Base-by-base conservation (phyloP, 202 grass and related monocot genomes). In the Brachypodium distachyon region DNA sequence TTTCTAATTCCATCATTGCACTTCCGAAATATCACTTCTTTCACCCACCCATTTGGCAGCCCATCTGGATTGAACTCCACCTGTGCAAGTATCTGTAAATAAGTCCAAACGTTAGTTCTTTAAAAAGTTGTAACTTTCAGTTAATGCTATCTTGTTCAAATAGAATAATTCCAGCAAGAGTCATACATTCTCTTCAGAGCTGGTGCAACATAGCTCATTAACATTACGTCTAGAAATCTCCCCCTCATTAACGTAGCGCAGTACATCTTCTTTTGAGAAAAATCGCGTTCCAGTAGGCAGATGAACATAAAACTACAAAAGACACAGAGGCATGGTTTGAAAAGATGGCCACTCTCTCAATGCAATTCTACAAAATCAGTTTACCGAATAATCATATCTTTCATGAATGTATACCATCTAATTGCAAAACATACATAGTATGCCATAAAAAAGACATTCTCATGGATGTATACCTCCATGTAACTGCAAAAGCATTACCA, bases 21-120 rank as follows among this genome's bases (percentile, higher is more conserved):
- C 61, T 67, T 87, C 68, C 90, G 86, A 65, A 82, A 93, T 91
- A 76, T 77, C 8, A 16, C 52, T 82, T 88, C 85, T 80, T 97
- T 97, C 52, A 90, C 85, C 93, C 93, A 97, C 82, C 93, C 93
- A 70, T 82, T 13, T 5, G 90, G 90, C 54, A 93, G 68, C 56
- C 38, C 66, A 65, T 86, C 85, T 61, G 93, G 90, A 77, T 73
- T 88, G 54, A 88, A 97, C 22, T 86, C 86, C 18, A 97, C 23
- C 39, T 73, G 82, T 72, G 76, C 68, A 38, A 96, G 67, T 37
- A 96, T 84, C 93, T 96, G 74, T 49, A 75, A 73, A 52, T n/a
- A 89, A 59, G 38, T 5, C 18, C 26, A 72, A 65, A 61, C 25
- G 27, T 68, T 78, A 83, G 59, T 47, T 39, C 18, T 72, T 6